phyloP scores from a whole-genome alignment of 805 yeast genomes.

The Maudiozyma saulgeensis region DNA sequence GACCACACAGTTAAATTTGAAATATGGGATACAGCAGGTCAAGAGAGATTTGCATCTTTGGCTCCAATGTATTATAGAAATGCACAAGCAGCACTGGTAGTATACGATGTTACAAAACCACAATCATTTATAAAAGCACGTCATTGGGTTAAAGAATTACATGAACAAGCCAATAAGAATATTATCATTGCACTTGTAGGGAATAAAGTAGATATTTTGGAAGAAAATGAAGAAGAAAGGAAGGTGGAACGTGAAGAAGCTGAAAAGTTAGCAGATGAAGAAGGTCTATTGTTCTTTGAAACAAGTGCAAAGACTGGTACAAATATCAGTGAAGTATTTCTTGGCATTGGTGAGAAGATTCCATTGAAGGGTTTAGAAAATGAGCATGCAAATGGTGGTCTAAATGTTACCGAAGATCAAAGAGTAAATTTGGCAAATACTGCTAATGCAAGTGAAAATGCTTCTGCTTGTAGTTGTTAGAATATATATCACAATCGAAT shows the following conservation, averaged over 20 bases:
- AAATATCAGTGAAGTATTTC: constrained; percentile 84
- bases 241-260: constrained; percentile 86
- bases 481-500: background rate
- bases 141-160: constrained; percentile 95
- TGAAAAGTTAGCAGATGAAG: constrained; percentile 77
- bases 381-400: constrained; percentile 16
- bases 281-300: constrained; percentile 82
- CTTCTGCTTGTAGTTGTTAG: constrained; percentile 29
- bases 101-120: constrained; percentile 90
- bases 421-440: constrained; percentile 29
- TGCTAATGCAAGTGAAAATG: constrained; percentile 24
- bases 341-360: constrained; percentile 80
- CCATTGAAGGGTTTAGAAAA: constrained; percentile 37
- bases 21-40: constrained; percentile 97
- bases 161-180: constrained; percentile 88
- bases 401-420: constrained; percentile 20
- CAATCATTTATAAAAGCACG: constrained; percentile 92
- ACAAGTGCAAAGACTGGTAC: constrained; percentile 87
- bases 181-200: constrained; percentile 92
- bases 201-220: constrained; percentile 76
- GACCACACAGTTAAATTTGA: constrained; percentile 83
- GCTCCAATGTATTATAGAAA: constrained; percentile 97
- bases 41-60: constrained; percentile 88
- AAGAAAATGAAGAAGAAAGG: constrained; percentile 36
- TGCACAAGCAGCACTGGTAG: constrained; percentile 94